A percentile compares a stretch with the other conserved stretches of the same genome.
phyloP scores from a whole-genome alignment of 2,329 filamentous ascomycete genomes.

The Cordyceps cateniannulata region DNA sequence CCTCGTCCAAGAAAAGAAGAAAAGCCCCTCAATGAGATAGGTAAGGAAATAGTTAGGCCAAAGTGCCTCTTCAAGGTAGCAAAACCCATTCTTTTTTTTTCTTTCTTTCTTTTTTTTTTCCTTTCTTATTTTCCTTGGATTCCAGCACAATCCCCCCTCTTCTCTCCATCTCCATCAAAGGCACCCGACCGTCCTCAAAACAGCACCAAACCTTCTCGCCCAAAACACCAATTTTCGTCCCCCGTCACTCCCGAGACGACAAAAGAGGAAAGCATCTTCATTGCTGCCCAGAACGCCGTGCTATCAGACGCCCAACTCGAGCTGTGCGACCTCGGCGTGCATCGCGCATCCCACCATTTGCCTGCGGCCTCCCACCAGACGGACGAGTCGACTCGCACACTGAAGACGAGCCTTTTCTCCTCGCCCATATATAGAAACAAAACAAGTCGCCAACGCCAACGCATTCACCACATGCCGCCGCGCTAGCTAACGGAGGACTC shows the following conservation, averaged over 20 bases:
- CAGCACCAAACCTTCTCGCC: neutral
- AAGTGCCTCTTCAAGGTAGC: neutral
- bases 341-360: neutral
- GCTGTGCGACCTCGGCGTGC: neutral
- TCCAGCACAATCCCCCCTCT: neutral
- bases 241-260: neutral
- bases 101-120: neutral
- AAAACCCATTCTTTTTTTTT: neutral
- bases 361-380: neutral
- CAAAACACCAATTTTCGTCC: neutral
- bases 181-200: neutral
- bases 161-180: neutral
- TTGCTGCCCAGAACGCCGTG: neutral
- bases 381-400: neutral
- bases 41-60: neutral
- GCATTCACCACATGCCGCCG: conserved; percentile 8
- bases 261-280: neutral
- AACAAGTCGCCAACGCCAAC: neutral
- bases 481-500: conserved; percentile 10
- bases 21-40: conserved; percentile 2
- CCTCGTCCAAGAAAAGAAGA: neutral
- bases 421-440: neutral
- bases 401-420: neutral
- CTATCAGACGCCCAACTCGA: neutral
- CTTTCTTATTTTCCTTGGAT: neutral